phyloP scores from a whole-genome alignment of 352 stramenopile species.

The Pythium vanterpoolii region DNA sequence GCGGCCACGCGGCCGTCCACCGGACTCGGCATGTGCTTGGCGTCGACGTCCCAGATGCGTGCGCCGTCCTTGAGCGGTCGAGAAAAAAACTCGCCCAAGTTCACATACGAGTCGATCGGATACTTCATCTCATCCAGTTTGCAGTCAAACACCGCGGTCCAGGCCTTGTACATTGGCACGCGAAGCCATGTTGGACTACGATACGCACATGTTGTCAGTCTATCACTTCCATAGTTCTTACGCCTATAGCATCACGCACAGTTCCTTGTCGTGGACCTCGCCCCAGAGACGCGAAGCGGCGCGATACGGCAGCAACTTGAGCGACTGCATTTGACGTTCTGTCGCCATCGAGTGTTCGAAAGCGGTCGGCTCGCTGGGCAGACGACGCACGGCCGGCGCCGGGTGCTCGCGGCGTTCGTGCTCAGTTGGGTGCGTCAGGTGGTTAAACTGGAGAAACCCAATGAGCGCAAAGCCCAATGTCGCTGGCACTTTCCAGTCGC shows the following conservation, averaged over 20 bases:
- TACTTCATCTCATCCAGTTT: slow-evolving; percentile 87
- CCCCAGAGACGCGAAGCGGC: slow-evolving; percentile 76
- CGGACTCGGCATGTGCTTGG: slow-evolving; percentile 38
- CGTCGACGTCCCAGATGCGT: slow-evolving; percentile 39
- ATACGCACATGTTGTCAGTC: slow-evolving; percentile 1
- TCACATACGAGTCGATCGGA: slow-evolving; percentile 64
- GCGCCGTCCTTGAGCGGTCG: slow-evolving; percentile 68
- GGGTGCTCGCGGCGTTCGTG: slow-evolving; percentile 30
- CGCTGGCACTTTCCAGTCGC: slow-evolving; percentile 68
- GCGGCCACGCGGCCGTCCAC: slow-evolving; percentile 70
- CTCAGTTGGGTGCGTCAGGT: slow-evolving; percentile 36
- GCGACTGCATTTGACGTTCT: slow-evolving; percentile 60
- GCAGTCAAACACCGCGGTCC: slow-evolving; percentile 74
- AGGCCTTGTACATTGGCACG: slow-evolving; percentile 78
- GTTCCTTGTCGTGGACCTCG: slow-evolving; percentile 68
- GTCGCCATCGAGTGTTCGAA: slow-evolving; percentile 50
- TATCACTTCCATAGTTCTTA: neutral
- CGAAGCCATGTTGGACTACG: slow-evolving; percentile 60
- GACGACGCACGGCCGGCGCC: slow-evolving; percentile 38
- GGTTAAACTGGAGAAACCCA: slow-evolving; percentile 64
- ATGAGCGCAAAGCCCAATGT: slow-evolving; percentile 66
- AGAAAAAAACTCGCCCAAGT: slow-evolving; percentile 85
- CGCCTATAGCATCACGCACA: slow-evolving; percentile 37
- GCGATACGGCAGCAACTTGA: slow-evolving; percentile 80
- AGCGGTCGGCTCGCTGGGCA: slow-evolving; percentile 27